Evolutionary conservation across 2,329 filamentous ascomycete genomes (phyloP), one percentile per base, ranked within the genome.

Genomic region (Chaetomiaceae sp.): DNA sequence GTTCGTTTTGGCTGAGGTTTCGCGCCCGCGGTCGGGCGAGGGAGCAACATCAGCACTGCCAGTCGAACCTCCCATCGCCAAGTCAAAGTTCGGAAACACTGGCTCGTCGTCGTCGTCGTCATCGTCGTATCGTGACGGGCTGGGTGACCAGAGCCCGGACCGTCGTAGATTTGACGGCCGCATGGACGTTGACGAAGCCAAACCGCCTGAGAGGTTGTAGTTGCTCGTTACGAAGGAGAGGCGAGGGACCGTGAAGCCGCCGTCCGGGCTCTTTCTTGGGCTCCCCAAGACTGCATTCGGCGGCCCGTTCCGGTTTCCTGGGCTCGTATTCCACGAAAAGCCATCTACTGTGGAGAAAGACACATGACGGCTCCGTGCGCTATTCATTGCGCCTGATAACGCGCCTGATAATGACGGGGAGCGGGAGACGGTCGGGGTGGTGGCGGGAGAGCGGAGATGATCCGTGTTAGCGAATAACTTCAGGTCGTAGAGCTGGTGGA

Each of bases 391-490:
- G 46, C 59, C 52, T 40, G 63, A 57, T 53, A 63, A 15, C 9
- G 66, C 57, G 46, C 59, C 52, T 40, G 63, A 57, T 53, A 63
- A 59, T 50, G 69, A 61, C 6, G 49, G 58, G 29, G 49, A 58
- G 44, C 56, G 60, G 47, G 52, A 60, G 11, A 60, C 55, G 8
- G 63, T 57, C 1, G 68, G 62, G 2, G 67, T 60, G 0, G 65
- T 60, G 0, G 61, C 58, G 3, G 62, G 52, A 2, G 74, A 68
- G 6, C 80, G 75, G 3, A 91, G 67, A 59, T 93, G 86, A 26
- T 90, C 86, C 0, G 81, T 83, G 45, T 79, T 88, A 24, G 84
- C 84, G n/a, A 84, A 75, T 12, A 90, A 65, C 53, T 80, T 81
- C 56, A 91, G 78, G 49, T 90, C 85, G 60, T 88, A 91, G 45